Percentiles rank a stretch among this genome's conserved stretches.
These are phyloP conservation scores for Plasmopara viticola DNA, from an alignment of 352 stramenopile genomes.

Conservation along the genomic window DNA sequence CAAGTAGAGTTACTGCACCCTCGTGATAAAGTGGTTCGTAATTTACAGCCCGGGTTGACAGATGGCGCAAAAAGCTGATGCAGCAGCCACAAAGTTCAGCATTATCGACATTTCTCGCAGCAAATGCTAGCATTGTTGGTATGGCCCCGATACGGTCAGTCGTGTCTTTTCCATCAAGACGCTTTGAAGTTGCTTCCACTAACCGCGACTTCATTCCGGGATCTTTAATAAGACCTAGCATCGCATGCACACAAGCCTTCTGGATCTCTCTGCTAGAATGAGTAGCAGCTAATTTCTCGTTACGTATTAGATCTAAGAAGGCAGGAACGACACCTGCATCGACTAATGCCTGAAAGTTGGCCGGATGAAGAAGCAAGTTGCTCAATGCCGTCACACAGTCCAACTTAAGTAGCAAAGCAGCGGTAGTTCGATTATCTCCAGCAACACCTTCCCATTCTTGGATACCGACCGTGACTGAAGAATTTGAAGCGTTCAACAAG, in stretches of 20 bases:
- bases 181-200: conserved; percentile 30
- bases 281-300: conserved; percentile 16
- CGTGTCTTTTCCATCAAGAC: conserved; percentile 15
- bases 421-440: too few species aligned
- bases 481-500: conserved; percentile 31
- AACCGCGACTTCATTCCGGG: conserved; percentile 66
- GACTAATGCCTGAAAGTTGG: conserved; percentile 71
- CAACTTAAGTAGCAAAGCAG: too few species aligned
- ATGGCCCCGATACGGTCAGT: conserved; percentile 41
- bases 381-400: conserved; percentile 78
- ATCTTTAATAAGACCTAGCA: conserved; percentile 67
- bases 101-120: conserved; percentile 46
- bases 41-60: conserved; percentile 37
- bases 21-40: too few species aligned
- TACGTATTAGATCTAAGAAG: conserved; percentile 48
- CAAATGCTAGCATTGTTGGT: conserved; percentile 58
- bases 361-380: conserved; percentile 75
- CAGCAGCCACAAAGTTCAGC: conserved; percentile 61
- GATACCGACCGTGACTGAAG: neutral
- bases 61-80: conserved; percentile 62
- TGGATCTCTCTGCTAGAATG: conserved; percentile 58
- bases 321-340: conserved; percentile 70
- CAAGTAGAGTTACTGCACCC: too few species aligned
- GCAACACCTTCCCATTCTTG: too few species aligned
- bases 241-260: conserved; percentile 25